Evolutionary conservation across 257 asterid species (phyloP), one percentile per base, ranked within the genome.

Genomic region (Mentha longifolia): DNA sequence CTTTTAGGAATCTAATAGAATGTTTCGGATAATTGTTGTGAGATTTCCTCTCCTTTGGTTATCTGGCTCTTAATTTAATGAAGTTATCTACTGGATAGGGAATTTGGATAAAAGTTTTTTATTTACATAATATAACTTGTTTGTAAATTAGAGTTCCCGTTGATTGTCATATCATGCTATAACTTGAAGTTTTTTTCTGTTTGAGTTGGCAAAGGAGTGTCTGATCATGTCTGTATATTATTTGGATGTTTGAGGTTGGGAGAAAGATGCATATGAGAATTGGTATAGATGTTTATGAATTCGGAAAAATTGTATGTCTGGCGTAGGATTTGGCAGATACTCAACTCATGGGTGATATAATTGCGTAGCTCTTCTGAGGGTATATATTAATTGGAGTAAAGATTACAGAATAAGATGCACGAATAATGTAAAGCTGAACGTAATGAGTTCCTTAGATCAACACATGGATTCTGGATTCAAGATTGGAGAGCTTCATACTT

Each of bases 221-320:
- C 33, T 9, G 5, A 17, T 76, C 50, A 55, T 11, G 69, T 45
- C 14, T 46, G 16, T 45, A 31, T n/a, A 2, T 31, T 33, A 20
- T 14, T n/a, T 59, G 49, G 30, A 58, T 1, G 6, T 72, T 37
- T 71, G 22, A 59, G 76, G 55, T 2, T 15, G 41, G 50, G 43
- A 5, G 5, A 28, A 6, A 72, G 57, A 15, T n/a, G 45, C 33
- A 7, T 49, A 9, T 37, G 41, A 47, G 3, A 28, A n/a, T 17
- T 46, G 46, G 30, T 49, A 16, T 5, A 6, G 22, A 57, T 56
- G 10, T 19, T 13, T 43, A 43, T 28, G 46, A 43, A 59, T 43
- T 31, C 5, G 13, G 61, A 30, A 58, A 56, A 52, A 28, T 16
- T 41, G 13, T 45, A 16, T 70, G 68, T 16, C 22, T 1, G 0